Conservation (phyloP, 208 protist species). For the Angomonas desouzai region DNA sequence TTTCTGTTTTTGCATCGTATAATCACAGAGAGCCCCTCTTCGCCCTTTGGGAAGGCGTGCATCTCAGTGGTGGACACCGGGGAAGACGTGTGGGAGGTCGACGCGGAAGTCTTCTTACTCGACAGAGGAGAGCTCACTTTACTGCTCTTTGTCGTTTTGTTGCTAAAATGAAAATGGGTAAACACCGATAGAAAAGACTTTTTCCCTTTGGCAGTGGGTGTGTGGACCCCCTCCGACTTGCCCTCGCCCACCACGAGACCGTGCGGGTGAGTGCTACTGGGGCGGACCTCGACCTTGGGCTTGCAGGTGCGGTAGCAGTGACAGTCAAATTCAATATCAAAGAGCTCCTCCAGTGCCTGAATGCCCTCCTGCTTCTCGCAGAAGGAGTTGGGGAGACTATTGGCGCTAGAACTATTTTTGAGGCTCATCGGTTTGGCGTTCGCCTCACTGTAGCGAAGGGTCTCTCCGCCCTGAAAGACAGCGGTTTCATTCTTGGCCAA, state of each 20-base stretch:
- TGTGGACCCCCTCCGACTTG: too few relatives aligned
- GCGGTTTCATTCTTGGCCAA: slow-evolving; percentile 1
- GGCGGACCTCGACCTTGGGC: slow-evolving; percentile 3
- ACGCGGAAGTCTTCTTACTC: neutral
- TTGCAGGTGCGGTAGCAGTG: neutral
- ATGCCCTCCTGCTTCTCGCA: neutral
- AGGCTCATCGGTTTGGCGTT: neutral
- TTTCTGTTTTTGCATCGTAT: neutral
- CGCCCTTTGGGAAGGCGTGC: neutral
- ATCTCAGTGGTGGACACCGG: neutral
- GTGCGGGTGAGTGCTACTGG: neutral
- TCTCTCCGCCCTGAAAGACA: neutral
- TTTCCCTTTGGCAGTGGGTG: too few relatives aligned
- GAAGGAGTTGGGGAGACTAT: neutral
- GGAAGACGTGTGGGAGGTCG: neutral
- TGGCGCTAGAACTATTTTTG: neutral
- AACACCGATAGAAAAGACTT: slow-evolving; percentile 4
- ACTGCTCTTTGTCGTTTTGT: neutral
- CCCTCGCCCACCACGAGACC: neutral
- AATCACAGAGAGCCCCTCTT: neutral
- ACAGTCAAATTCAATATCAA: slow-evolving; percentile 10
- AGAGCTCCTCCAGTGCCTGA: neutral
- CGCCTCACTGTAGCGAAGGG: neutral
- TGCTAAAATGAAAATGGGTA: neutral
- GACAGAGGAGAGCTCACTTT: neutral